Conservation (phyloP, 139 green algal species). For the Pycnococcus provasolii region DNA sequence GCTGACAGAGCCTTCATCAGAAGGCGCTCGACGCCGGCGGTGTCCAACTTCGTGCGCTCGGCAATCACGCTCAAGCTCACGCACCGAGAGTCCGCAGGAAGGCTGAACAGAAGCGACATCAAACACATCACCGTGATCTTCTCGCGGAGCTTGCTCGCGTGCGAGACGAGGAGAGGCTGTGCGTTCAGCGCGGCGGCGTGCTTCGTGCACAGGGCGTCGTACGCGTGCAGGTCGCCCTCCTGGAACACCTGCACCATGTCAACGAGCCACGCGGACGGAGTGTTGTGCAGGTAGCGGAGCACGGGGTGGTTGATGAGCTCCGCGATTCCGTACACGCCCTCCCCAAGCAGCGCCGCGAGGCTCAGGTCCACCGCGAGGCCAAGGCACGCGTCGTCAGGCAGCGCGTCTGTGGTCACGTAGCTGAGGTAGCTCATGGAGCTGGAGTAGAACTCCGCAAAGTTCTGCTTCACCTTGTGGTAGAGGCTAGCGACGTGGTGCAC, state of each 20-base stretch:
- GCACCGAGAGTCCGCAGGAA: conserved; percentile 65
- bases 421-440: conserved; percentile 76
- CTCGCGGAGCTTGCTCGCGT: conserved; percentile 74
- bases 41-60: conserved; percentile 67
- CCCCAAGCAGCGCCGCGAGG: conserved; percentile 84
- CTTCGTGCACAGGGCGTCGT: conserved; percentile 72
- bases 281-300: conserved; percentile 34
- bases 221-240: conserved; percentile 76
- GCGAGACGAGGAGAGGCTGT: conserved; percentile 81
- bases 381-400: conserved; percentile 47
- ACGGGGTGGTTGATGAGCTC: conserved; percentile 96
- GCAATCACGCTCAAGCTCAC: conserved; percentile 63
- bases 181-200: conserved; percentile 68
- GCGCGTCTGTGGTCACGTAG: conserved; percentile 67
- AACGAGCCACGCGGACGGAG: conserved; percentile 66
- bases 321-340: conserved; percentile 92
- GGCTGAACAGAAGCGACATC: conserved; percentile 46
- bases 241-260: conserved; percentile 78
- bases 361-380: conserved; percentile 83
- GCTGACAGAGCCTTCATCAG: conserved; percentile 80
- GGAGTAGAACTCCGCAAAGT: conserved; percentile 86
- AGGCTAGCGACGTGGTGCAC: conserved; percentile 73
- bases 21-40: conserved; percentile 91
- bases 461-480: conserved; percentile 67
- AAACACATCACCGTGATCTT: conserved; percentile 89